Base-by-base conservation (phyloP, 75 land plant genomes). In the Adiantum capillusveneris region DNA sequence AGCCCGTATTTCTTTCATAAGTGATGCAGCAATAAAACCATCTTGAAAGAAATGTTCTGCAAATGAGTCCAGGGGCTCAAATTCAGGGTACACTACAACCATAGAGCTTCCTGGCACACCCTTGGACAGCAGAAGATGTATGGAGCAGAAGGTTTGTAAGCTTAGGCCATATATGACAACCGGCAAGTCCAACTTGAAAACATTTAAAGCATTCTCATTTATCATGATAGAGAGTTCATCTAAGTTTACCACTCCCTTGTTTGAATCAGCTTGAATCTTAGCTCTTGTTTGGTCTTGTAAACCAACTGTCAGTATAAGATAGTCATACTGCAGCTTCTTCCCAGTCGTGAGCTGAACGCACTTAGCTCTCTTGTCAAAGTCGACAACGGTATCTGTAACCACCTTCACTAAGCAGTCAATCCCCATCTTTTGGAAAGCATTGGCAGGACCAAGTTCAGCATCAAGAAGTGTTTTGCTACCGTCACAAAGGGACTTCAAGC, bases 281-380 rank as follows among this genome's bases (percentile, higher is more conserved):
- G 16, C n/a, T 36, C 63, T 34, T 7, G 41, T 68, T 56, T 68
- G 70, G 29, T 68, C 70, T 53, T 68, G 70, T 22, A 68, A 30
- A 36, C 70, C 70, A 6, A 50, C 59, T 7, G 57, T 30, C 31
- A 68, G 20, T 2, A 68, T 31, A 29, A 68, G 41, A 41, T 41
- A 52, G 36, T 68, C 70, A 31, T 68, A 68, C 0, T 51, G 2
- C 13, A 68, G 6, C 24, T 25, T 51, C 18, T 60, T 16, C 18
- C 64, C 64, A 50, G 18, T 60, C 2, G 17, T 18, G 0, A 68
- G 45, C 7, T 14, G 14, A 6, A 68, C 48, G 7, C 1, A 6
- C 12, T 52, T 27, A 6, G 6, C 26, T 1, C 52, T 43, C 34
- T 64, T 68, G 25, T 68, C 46, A 19, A 68, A 44, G 42, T 29